Evolutionary conservation across 768 basidiomycete genomes (phyloP), one percentile per base, ranked within the genome.

Genomic region (Leccinum obscurum): DNA sequence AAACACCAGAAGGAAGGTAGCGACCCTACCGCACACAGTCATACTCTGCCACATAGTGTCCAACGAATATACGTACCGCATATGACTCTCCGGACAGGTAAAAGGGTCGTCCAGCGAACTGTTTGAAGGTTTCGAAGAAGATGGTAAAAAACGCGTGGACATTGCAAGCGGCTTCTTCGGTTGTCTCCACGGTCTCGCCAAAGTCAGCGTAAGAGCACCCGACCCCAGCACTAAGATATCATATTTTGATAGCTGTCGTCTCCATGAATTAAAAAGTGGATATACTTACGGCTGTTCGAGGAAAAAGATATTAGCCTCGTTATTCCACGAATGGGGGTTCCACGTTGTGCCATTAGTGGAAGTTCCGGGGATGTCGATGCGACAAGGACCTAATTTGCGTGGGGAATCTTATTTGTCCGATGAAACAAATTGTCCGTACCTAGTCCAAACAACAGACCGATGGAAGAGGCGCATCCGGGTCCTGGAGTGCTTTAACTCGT

Each of bases 121-220:
- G 82, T 14, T 79, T 77, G 76, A 93, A 94, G 0, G 86, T 86
- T 63, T 92, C 87, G 65, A 92, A 90, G 75, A 92, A 92, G 57
- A 93, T 87, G 3, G 83, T 77, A 55, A 92, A 77, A 73, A 93
- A 93, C 0, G 90, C 86, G 54, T 87, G 80, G 41, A 92, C 77
- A 66, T 93, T 88, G 62, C 82, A 83, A 4, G 90, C 88, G 1
- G 91, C 92, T n/a, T 86, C 86, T 72, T 93, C 90, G 0, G 91
- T 89, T 0, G 88, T 91, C 59, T 83, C 85, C 17, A 90, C 77
- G 1, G 79, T 83, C 74, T 90, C 84, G 3, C 85, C 87, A 60
- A 80, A 83, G 62, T 90, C 87, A 3, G 86, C 84, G 59, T 88
- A 89, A 2, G 85, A 88, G 70, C 86, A 90, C 1, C 88, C 89